Percentiles rank a stretch among this genome's conserved stretches.
Conservation (phyloP, 495 filamentous ascomycete genomes). For the Penicillium crystallinum region DNA sequence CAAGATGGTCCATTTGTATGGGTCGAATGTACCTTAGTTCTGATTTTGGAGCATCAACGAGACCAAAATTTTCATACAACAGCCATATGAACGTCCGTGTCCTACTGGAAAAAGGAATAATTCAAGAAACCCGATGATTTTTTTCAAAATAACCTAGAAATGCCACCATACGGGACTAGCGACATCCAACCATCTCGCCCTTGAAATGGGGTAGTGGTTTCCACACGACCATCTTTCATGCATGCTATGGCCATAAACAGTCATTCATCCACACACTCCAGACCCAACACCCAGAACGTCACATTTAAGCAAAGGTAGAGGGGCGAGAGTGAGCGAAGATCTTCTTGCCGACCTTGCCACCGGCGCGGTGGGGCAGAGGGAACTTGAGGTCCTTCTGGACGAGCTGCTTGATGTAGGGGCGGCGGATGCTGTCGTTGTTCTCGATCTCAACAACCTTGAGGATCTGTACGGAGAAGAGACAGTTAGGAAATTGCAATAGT, state of each 20-base stretch:
- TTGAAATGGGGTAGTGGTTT: constrained; percentile 33
- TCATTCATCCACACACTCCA: constrained; percentile 46
- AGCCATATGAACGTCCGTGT: neutral
- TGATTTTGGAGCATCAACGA: neutral
- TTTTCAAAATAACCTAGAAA: constrained; percentile 41
- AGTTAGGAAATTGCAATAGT: constrained; percentile 23
- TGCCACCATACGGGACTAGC: constrained; percentile 45
- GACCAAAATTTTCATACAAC: neutral
- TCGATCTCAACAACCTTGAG: constrained; percentile 96
- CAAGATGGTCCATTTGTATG: neutral
- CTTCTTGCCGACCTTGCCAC: constrained; percentile 72
- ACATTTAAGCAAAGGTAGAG: constrained; percentile 71
- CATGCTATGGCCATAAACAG: constrained; percentile 47
- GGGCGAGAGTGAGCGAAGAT: constrained; percentile 87
- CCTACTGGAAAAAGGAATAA: constrained; percentile 13
- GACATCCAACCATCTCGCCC: constrained; percentile 42
- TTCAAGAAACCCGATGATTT: constrained; percentile 37
- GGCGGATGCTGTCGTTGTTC: constrained; percentile 86
- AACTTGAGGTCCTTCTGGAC: constrained; percentile 91
- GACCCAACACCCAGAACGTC: constrained; percentile 34
- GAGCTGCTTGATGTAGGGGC: constrained; percentile 98
- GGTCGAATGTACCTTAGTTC: neutral
- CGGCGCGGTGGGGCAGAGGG: constrained; percentile 93
- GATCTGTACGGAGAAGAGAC: constrained; percentile 56
- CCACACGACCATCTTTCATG: constrained; percentile 41